These are phyloP conservation scores for Fusarium stilboides DNA, from an alignment of 2,329 filamentous ascomycete species.

Conservation along the genomic window DNA sequence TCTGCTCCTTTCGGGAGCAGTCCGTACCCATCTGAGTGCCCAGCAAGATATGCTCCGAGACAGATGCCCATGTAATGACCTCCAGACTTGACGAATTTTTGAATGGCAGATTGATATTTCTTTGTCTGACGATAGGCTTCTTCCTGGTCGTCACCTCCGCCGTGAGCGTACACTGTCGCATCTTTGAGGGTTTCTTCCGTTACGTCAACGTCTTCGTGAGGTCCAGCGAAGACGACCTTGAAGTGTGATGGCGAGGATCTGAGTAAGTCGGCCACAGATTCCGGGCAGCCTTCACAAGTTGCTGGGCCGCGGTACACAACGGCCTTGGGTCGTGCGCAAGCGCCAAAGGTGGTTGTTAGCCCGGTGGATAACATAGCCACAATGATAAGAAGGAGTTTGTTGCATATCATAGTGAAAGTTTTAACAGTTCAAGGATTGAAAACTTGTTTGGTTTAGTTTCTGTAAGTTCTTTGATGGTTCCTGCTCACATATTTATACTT, in stretches of 20 bases:
- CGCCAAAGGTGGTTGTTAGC: neutral
- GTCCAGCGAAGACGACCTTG: conserved; percentile 8
- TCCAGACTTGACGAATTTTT: neutral
- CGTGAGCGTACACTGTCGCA: conserved; percentile 1
- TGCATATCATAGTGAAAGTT: conserved; percentile 6
- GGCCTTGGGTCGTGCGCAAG: conserved; percentile 7
- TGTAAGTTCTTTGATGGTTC: too few relatives aligned
- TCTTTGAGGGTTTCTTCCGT: conserved; percentile 6
- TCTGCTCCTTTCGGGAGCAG: conserved; percentile 2
- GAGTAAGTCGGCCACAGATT: neutral
- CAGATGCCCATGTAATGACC: conserved; percentile 15
- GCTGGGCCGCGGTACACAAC: conserved; percentile 24
- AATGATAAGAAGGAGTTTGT: neutral
- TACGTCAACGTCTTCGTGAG: neutral
- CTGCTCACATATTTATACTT: too few relatives aligned
- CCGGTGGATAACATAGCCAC: neutral
- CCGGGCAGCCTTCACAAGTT: conserved; percentile 10
- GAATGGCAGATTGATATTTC: conserved; percentile 2
- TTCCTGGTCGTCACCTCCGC: conserved; percentile 4
- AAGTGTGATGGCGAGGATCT: conserved; percentile 7
- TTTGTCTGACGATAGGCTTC: conserved; percentile 14
- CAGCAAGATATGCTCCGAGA: conserved; percentile 18
- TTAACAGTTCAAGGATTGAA: too few relatives aligned
- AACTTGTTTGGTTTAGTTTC: too few relatives aligned
- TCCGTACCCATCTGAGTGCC: neutral